Evolutionary conservation across 306 rosid genomes (phyloP), one percentile per base, ranked within the genome.

Genomic region (Sesbania bispinosa): DNA sequence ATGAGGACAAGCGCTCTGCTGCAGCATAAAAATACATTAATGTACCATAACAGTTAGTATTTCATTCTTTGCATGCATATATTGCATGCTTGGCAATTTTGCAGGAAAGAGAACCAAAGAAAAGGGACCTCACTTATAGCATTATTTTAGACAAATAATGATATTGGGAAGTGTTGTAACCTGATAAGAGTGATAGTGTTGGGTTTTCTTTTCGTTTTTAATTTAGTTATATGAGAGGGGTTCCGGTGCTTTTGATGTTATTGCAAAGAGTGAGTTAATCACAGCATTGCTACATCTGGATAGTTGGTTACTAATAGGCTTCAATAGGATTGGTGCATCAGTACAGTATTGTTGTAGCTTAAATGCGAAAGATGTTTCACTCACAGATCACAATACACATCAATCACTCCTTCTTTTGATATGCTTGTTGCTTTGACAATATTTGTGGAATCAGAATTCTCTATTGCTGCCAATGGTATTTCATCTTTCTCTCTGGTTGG

Each of bases 1-100:
- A 69, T 21, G 96, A 89, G 61, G 88, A 86, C 74, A 86, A 86
- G 81, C 91, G 57, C 71, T 83, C 89, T 71, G 96, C 84, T 35
- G 88, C 96, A 16, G 98, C 95, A 46, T 94, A 79, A 81, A 36
- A 39, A 76, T 76, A 46, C 54, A 19, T 52, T 64, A 24, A 69
- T 69, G 60, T 41, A 65, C 65, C 36, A 65, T 76, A 65, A 57
- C 47, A 74, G 82, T 82, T 53, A 80, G 83, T 76, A 76, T 70
- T 58, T 73, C 77, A 88, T 85, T 90, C 82, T 86, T 81, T 80
- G 81, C 87, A 33, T 83, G 59, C 78, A 51, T 76, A 45, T 50
- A 41, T 70, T 68, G 81, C 88, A 77, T 62, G 84, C 84, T 55
- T 64, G 75, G 5, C 87, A 84, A 74, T 80, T 85, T 88, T 84